Base-by-base conservation (phyloP, 192 early-diverging fungal species). In the Coemansia erecta region DNA sequence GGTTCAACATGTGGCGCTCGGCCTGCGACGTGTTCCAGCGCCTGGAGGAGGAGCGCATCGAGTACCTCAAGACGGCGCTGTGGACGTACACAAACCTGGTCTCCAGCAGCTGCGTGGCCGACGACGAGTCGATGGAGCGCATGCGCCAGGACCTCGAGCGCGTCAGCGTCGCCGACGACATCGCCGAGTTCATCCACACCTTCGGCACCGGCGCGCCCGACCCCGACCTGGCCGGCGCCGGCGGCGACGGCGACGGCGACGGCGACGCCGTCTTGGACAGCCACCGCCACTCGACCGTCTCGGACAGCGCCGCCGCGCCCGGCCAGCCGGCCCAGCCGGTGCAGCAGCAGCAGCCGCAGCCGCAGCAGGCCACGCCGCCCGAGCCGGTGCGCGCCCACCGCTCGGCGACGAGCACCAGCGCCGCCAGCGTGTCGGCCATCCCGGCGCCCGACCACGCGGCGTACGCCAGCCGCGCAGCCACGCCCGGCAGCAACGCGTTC, bases 41-140 rank as follows among this genome's bases (percentile, higher is more conserved):
- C 14, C 70, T 92, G 39, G 89, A 92, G 66, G 88, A 90, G 59
- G 82, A 90, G 56, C 72, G 89, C 31, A 72, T 92, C 8, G 87
- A 89, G 24, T 89, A 85, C 24, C 63, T 90, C 31, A 81, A 85
- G 47, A 84, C 77, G 2, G 63, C 64, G n/a, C 73, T 92, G 47
- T 88, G 86, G 82, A 77, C 79, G 11, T 92, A 86, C 60, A 84
- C 86, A 2, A 92, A 92, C 58, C 77, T 92, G 22, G 80, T 90
- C 8, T 87, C 87, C n/a, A 80, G 76, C 41, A 61, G 75, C n/a
- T 86, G 83, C 22, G 86, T 86, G 9, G 70, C 83, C 19, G 90
- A 92, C 46, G 86, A 89, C 59, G 88, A 90, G 80, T 85, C 89
- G 7, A 88, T 85, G 68, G 90, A 92, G 57, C 69, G 84, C 17